A percentile compares a stretch with the other conserved stretches of the same genome.
These are phyloP conservation scores for Umbilicaria muhlenbergii DNA, from an alignment of 495 filamentous ascomycete genomes.

Conservation along the genomic window DNA sequence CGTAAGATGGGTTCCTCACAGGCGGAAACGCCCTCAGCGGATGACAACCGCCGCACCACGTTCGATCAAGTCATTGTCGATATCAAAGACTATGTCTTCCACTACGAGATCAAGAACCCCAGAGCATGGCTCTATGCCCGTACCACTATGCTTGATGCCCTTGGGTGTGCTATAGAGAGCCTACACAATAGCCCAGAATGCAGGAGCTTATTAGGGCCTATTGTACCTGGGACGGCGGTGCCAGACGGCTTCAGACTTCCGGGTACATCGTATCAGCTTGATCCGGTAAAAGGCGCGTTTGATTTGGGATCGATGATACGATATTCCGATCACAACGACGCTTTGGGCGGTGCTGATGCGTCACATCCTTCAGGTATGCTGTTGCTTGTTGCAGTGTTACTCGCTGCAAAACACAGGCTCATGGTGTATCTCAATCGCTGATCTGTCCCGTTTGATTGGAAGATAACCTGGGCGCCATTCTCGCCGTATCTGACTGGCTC, in stretches of 20 bases:
- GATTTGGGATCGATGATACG: conserved; percentile 27
- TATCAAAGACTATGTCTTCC: conserved; percentile 19
- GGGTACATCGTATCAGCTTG: conserved; percentile 22
- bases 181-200: conserved; percentile 15
- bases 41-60: too few species aligned
- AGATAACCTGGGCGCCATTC: conserved; percentile 30
- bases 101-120: conserved; percentile 9
- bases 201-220: conserved; percentile 15
- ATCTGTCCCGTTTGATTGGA: not conserved
- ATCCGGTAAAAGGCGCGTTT: conserved; percentile 28
- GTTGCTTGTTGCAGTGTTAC: not conserved
- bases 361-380: conserved; percentile 28
- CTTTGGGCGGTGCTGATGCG: conserved; percentile 26
- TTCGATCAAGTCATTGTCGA: conserved; percentile 17
- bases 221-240: conserved; percentile 12
- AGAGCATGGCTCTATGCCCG: conserved; percentile 15
- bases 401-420: not conserved
- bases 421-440: not conserved
- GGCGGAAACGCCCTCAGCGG: too few species aligned
- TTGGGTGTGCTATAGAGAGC: conserved; percentile 27
- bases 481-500: conserved; percentile 24
- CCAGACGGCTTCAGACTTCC: conserved; percentile 27
- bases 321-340: conserved; percentile 33
- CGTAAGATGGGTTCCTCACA: too few species aligned
- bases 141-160: conserved; percentile 23